Percentiles rank a stretch among this genome's conserved stretches.
Conservation (phyloP, 768 basidiomycete species). For the Kondoa subrosea region DNA sequence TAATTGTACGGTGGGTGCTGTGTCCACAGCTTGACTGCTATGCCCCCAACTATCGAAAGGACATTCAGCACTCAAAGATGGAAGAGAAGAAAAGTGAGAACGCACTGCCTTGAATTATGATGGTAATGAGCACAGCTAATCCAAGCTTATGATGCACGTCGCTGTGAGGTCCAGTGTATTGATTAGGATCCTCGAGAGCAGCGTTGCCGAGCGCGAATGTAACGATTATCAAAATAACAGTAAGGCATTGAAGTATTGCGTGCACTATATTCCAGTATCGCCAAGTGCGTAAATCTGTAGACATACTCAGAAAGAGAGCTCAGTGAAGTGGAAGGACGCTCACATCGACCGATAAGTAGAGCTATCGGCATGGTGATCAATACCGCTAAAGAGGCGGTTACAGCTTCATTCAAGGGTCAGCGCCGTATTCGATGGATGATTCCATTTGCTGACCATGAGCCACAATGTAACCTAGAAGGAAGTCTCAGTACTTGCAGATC, state of each 20-base stretch:
- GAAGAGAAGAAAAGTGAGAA: neutral
- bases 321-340: neutral
- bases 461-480: too few relatives aligned
- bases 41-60: neutral
- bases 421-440: too few relatives aligned
- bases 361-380: neutral
- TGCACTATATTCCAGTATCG: conserved; percentile 10
- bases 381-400: neutral
- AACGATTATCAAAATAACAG: conserved; percentile 4
- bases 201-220: conserved; percentile 15
- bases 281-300: conserved; percentile 1
- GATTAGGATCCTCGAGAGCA: conserved; percentile 1
- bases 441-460: too few relatives aligned
- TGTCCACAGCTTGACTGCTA: neutral
- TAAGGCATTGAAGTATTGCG: conserved; percentile 3
- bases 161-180: neutral
- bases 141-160: conserved; percentile 13
- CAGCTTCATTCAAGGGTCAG: too few relatives aligned
- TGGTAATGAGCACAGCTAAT: conserved; percentile 1
- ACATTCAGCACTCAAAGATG: neutral
- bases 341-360: neutral
- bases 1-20: conserved; percentile 4
- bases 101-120: neutral
- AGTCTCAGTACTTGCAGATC: too few relatives aligned
- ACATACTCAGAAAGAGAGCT: neutral